phyloP scores from a whole-genome alignment of 1,284 basidiomycete species.

The Kwoniella shivajii region DNA sequence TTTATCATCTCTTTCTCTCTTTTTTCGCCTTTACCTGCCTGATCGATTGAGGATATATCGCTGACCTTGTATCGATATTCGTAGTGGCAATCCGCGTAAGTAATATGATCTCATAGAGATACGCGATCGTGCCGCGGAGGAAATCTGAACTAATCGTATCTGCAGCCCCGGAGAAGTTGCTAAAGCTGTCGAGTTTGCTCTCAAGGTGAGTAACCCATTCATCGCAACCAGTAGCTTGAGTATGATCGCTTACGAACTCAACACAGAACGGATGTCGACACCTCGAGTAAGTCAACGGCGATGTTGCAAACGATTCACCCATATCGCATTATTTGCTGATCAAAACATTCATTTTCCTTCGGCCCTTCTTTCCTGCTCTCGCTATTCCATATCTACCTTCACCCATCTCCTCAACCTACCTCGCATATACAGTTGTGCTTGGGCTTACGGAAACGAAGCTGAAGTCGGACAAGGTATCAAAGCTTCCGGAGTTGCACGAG shows the following conservation, averaged over 20 bases:
- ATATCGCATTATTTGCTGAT: not conserved
- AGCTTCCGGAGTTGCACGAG: conserved; percentile 60
- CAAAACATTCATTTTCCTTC: not conserved
- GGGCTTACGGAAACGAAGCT: conserved; percentile 68
- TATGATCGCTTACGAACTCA: not conserved
- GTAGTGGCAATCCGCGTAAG: conserved; percentile 52
- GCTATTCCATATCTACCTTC: conserved; percentile 5
- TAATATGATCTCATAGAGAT: not conserved
- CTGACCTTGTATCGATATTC: conserved; percentile 9
- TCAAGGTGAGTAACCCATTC: conserved; percentile 35
- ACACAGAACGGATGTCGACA: conserved; percentile 63
- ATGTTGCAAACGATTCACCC: too few species aligned
- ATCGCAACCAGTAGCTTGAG: not conserved
- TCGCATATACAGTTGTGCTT: conserved; percentile 51
- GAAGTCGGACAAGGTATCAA: conserved; percentile 80
- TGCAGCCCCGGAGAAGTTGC: conserved; percentile 51
- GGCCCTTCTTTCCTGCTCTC: not conserved
- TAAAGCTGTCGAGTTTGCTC: conserved; percentile 52
- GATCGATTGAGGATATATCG: not conserved
- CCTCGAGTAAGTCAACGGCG: conserved; percentile 78
- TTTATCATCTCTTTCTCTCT: conserved; percentile 16
- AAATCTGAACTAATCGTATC: not conserved
- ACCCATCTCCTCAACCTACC: too few species aligned
- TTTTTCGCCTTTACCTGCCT: not conserved
- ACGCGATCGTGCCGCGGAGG: not conserved